Evolutionary conservation across 306 rosid genomes (phyloP).

Genomic region (Nissolia schottii): DNA sequence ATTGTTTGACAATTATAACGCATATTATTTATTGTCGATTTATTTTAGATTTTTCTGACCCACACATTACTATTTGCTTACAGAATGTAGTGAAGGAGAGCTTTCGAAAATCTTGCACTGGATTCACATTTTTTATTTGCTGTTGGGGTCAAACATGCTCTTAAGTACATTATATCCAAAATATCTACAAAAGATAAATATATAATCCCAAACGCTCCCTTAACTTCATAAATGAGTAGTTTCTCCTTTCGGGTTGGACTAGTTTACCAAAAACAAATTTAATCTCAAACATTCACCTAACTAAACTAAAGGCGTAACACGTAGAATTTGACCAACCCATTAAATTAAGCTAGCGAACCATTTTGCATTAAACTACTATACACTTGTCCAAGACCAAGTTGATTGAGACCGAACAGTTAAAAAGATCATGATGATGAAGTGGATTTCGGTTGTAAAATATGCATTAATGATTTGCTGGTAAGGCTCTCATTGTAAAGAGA

Average conservation of each 20-base stretch:
- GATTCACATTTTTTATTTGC: too few species aligned
- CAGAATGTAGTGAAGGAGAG: too few species aligned
- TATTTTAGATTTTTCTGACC: too few species aligned
- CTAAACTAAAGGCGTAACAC: not conserved
- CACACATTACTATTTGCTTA: too few species aligned
- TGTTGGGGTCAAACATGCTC: too few species aligned
- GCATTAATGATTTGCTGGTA: not conserved
- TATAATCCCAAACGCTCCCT: not conserved
- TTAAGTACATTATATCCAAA: too few species aligned
- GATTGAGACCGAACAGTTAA: not conserved
- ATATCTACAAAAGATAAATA: too few species aligned
- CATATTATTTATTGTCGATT: too few species aligned
- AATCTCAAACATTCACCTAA: not conserved
- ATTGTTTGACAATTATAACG: too few species aligned
- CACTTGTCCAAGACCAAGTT: not conserved
- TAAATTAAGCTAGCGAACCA: not conserved
- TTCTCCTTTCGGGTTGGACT: not conserved
- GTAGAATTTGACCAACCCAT: not conserved
- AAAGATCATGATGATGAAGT: not conserved
- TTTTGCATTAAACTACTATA: not conserved
- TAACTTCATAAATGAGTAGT: not conserved
- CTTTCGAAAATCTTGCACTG: too few species aligned
- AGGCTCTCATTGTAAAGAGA: not conserved
- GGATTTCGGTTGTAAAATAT: not conserved
- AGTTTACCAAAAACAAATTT: not conserved